Evolutionary conservation across 2,329 filamentous ascomycete genomes (phyloP).

Genomic region (Neurospora crassa): DNA sequence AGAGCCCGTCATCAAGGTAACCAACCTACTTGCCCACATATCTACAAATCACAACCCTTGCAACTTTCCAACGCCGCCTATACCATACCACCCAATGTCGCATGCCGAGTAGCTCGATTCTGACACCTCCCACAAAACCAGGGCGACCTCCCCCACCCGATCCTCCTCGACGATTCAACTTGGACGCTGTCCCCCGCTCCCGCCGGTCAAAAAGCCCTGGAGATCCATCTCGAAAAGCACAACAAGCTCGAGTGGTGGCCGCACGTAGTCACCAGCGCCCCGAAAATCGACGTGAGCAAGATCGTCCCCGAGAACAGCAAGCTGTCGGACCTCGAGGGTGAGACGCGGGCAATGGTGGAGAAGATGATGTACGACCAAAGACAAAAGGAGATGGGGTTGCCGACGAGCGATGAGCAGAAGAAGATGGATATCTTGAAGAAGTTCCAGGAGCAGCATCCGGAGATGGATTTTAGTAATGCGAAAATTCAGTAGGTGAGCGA

Average conservation of each 20-base stretch:
- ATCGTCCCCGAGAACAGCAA: slow-evolving; percentile 91
- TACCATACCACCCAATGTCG: background rate
- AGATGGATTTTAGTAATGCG: slow-evolving; percentile 64
- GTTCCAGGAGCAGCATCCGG: slow-evolving; percentile 73
- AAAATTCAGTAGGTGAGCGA: slow-evolving; percentile 42
- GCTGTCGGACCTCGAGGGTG: slow-evolving; percentile 84
- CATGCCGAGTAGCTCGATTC: too few species aligned
- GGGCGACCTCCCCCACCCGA: slow-evolving; percentile 75
- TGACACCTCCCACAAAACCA: slow-evolving; percentile 26
- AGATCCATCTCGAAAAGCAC: slow-evolving; percentile 85
- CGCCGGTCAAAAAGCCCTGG: slow-evolving; percentile 40
- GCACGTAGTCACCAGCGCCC: slow-evolving; percentile 77
- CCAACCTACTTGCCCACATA: slow-evolving; percentile 13
- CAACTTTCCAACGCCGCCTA: background rate
- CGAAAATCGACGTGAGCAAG: slow-evolving; percentile 89
- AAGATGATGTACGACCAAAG: slow-evolving; percentile 99
- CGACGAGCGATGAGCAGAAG: slow-evolving; percentile 89
- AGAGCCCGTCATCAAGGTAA: slow-evolving; percentile 71
- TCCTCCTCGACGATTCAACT: slow-evolving; percentile 78
- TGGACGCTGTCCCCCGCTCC: slow-evolving; percentile 76
- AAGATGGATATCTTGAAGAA: slow-evolving; percentile 88
- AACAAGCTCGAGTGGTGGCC: slow-evolving; percentile 99
- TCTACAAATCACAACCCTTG: background rate
- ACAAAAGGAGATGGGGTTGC: slow-evolving; percentile 86
- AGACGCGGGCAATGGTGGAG: slow-evolving; percentile 95